phyloP scores from a whole-genome alignment of 208 protist species.

The Histomonas meleagridis region DNA sequence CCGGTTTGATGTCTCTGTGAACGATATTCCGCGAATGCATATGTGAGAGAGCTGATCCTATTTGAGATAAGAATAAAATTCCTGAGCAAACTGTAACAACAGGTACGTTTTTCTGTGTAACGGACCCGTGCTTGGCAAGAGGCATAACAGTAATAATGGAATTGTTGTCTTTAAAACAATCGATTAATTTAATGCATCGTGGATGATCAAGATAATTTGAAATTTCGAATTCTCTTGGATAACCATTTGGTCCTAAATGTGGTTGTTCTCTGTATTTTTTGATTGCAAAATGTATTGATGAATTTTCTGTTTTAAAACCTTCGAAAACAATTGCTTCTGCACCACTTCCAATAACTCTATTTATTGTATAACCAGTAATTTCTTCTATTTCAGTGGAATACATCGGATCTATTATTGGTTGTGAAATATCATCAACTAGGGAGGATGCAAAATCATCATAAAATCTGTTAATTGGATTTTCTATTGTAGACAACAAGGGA shows the following conservation, averaged over 20 bases:
- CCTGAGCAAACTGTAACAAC: not conserved
- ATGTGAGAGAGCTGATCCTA: not conserved
- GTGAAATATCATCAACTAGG: not conserved
- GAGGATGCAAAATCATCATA: constrained; percentile 26
- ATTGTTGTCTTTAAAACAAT: not conserved
- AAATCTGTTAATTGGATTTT: constrained; percentile 27
- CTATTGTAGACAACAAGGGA: not conserved
- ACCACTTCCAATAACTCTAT: not conserved
- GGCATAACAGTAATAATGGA: not conserved
- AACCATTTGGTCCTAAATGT: not conserved
- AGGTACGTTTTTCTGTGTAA: not conserved
- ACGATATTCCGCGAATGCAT: constrained; percentile 6
- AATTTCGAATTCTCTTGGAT: constrained; percentile 2
- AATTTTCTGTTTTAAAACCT: not conserved
- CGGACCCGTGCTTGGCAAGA: not conserved
- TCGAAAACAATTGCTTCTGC: constrained; percentile 17
- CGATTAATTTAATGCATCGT: not conserved
- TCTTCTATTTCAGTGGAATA: not conserved
- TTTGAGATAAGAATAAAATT: not conserved
- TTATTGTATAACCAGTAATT: constrained; percentile 11
- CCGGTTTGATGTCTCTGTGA: constrained; percentile 7
- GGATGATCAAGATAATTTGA: not conserved
- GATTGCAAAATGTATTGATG: not conserved
- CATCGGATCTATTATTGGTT: too few species aligned
- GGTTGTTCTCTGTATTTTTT: not conserved